These are phyloP conservation scores for Xerocomus potaroensis DNA, from an alignment of 768 basidiomycete genomes.

Conservation along the genomic window DNA sequence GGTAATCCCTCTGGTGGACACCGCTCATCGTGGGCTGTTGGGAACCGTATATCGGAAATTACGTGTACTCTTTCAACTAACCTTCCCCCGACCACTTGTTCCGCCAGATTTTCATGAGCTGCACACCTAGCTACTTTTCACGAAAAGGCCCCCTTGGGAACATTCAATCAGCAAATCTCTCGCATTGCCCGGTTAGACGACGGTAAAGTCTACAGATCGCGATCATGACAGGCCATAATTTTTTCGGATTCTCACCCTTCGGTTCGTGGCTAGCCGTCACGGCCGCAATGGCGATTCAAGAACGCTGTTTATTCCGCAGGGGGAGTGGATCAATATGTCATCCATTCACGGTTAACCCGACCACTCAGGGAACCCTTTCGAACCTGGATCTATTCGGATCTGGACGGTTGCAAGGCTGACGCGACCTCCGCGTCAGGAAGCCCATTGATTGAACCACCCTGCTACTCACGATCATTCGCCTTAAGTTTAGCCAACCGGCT, in stretches of 20 bases:
- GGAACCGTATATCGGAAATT: constrained; percentile 14
- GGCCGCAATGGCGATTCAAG: constrained; percentile 12
- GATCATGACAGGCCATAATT: constrained; percentile 1
- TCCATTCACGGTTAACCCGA: constrained; percentile 1
- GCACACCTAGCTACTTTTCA: constrained; percentile 4
- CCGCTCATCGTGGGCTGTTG: background rate
- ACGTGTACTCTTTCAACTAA: constrained; percentile 4
- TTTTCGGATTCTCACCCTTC: constrained; percentile 16
- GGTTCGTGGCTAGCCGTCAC: constrained; percentile 12
- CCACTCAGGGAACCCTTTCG: constrained; percentile 6
- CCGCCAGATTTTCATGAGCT: constrained; percentile 25
- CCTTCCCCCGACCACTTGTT: background rate
- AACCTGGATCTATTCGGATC: constrained; percentile 21
- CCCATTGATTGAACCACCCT: constrained; percentile 8
- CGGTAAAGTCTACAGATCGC: background rate
- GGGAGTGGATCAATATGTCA: background rate
- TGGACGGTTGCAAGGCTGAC: constrained; percentile 5
- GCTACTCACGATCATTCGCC: constrained; percentile 24
- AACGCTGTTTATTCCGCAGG: background rate
- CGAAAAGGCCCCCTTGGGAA: too few relatives aligned
- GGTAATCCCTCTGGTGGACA: too few relatives aligned
- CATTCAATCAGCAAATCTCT: constrained; percentile 13
- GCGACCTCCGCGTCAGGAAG: constrained; percentile 27
- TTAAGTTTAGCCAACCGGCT: constrained; percentile 28
- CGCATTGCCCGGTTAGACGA: background rate